Conservation (phyloP, 306 rosid species). For the Quercus alba region DNA sequence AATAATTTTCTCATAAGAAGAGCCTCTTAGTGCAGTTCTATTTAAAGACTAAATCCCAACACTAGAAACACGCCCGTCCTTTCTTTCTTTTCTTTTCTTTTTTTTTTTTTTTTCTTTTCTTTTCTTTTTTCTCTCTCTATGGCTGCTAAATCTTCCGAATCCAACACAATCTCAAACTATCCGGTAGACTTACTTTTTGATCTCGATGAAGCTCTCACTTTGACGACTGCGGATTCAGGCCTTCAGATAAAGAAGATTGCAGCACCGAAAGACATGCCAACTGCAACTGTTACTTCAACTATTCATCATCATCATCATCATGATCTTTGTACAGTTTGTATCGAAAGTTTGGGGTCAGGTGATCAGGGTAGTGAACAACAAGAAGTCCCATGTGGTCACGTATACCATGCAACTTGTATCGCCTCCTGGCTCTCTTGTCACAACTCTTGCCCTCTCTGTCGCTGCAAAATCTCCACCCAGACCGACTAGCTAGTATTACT, state of each 20-base stretch:
- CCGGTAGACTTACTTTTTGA: slow-evolving; percentile 32
- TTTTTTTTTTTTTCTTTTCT: neutral
- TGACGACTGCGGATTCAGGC: slow-evolving; percentile 19
- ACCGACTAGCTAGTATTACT: neutral
- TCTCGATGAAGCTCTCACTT: slow-evolving; percentile 48
- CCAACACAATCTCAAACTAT: neutral
- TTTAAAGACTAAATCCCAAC: no score
- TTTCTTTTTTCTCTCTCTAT: neutral
- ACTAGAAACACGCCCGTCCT: neutral
- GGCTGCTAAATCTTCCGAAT: neutral
- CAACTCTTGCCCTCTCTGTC: slow-evolving; percentile 76
- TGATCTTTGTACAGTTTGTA: slow-evolving; percentile 54
- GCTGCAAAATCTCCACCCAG: slow-evolving; percentile 30
- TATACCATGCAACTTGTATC: slow-evolving; percentile 60
- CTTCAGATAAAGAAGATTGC: neutral
- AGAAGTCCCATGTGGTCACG: slow-evolving; percentile 57
- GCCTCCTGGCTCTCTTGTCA: slow-evolving; percentile 52
- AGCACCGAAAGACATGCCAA: slow-evolving; percentile 24
- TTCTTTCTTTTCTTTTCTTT: neutral
- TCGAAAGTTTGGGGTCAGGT: slow-evolving; percentile 32
- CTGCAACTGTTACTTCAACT: slow-evolving; percentile 18
- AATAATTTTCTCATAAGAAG: no score
- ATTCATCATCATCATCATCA: neutral
- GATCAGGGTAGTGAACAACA: slow-evolving; percentile 26
- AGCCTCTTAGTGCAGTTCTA: no score